Base-by-base conservation (phyloP, 148 eudicot genomes). In the Selenicereus undatus region DNA sequence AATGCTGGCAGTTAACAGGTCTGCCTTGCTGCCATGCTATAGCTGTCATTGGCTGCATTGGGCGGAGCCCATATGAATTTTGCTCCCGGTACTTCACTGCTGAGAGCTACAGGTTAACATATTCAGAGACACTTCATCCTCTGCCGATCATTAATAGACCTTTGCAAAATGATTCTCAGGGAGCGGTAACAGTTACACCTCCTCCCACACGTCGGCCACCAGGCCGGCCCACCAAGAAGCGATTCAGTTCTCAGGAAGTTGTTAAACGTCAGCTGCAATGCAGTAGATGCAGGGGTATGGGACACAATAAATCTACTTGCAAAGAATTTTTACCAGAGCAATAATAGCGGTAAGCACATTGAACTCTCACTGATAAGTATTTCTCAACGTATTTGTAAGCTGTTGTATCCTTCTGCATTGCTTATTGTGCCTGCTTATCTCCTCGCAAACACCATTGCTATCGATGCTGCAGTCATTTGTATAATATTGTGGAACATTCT, bases 181-280 rank as follows among this genome's bases (percentile, higher is more conserved):
- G 68, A 76, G 84, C 75, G 45, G 89, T 90, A 65, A 88, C 88
- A 56, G 98, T 95, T 42, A 93, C 90, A 45, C 97, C 98, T 21
- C 98, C 98, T 62, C 92, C 97, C 11, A 95, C 94, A 6, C 91
- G 97, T 26, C 90, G 98, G 17, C 98, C 98, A n/a, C 97, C 98
- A 11, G 98, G 98, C 16, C 85, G 98, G 76, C 98, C 97, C 42
- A 79, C 94, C 18, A 89, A 89, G 76, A 95, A 95, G 86, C 88
- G 84, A 43, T 75, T 78, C 66, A 88, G 91, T 39, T 80, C 84
- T 18, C 93, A 89, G 32, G 97, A 92, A 36, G 83, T 81, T 36
- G 86, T 73, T 73, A 95, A 91, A 83, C 97, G 98, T 36, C 93
- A 91, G 78, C 90, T 92, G 76, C 96, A 91, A 80, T 95, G 98